phyloP scores from a whole-genome alignment of 1,284 basidiomycete species.

The Ustilago xerochloae region DNA sequence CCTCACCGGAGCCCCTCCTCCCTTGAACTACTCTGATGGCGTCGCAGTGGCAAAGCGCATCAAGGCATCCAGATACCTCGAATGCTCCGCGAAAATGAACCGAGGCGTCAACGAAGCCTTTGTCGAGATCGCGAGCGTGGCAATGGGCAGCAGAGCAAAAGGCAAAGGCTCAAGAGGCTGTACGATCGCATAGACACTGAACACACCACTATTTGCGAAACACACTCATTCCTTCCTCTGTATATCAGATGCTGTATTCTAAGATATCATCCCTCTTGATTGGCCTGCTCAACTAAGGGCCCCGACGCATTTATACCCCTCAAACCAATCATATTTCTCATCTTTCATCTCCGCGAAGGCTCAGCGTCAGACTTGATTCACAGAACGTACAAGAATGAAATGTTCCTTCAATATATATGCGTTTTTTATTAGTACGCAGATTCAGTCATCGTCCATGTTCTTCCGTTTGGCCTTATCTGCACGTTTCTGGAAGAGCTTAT shows the following conservation, averaged over 20 bases:
- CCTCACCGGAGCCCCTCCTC: slow-evolving; percentile 69
- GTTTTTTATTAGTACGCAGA: too few relatives aligned
- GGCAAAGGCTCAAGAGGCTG: not conserved
- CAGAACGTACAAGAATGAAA: not conserved
- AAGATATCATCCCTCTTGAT: not conserved
- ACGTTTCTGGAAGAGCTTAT: slow-evolving; percentile 62
- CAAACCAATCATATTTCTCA: not conserved
- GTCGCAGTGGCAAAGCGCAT: slow-evolving; percentile 36
- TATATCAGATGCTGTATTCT: slow-evolving; percentile 4
- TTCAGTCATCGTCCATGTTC: slow-evolving; percentile 23
- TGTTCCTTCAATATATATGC: too few relatives aligned
- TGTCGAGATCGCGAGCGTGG: slow-evolving; percentile 38
- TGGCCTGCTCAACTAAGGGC: not conserved
- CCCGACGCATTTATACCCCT: not conserved
- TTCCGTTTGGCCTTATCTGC: slow-evolving; percentile 50
- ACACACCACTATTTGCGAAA: not conserved
- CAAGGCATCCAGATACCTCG: slow-evolving; percentile 67
- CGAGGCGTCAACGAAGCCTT: slow-evolving; percentile 92
- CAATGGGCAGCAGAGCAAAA: not conserved
- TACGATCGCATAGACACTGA: slow-evolving; percentile 10
- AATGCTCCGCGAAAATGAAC: slow-evolving; percentile 96
- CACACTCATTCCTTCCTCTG: not conserved
- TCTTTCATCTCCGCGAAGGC: not conserved
- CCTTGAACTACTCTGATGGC: slow-evolving; percentile 85
- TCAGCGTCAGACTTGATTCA: not conserved